A percentile compares a stretch with the other conserved stretches of the same genome.
Conservation (phyloP, 129 eudicot species). For the Centrapalus pauciflorus region DNA sequence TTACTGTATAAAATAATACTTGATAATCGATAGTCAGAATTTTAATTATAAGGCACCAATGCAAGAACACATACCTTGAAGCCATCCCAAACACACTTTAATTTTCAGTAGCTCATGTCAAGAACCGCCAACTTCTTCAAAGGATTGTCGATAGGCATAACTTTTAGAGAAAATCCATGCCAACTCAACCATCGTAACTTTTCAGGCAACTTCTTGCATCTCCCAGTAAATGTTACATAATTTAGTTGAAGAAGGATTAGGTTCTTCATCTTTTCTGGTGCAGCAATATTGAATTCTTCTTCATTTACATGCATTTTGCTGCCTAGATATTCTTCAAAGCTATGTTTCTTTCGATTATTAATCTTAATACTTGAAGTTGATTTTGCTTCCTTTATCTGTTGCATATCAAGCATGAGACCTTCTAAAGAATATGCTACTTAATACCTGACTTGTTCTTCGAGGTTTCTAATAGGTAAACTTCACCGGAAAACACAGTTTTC, state of each 20-base stretch:
- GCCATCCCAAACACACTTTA: not conserved
- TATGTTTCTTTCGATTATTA: not conserved
- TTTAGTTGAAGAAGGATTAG: not conserved
- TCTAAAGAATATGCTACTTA: too few relatives aligned
- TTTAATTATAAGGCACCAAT: not conserved
- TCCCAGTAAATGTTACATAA: not conserved
- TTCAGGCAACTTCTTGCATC: not conserved
- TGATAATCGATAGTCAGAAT: not conserved
- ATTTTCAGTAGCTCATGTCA: conserved; percentile 3
- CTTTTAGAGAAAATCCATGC: not conserved
- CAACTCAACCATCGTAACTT: not conserved
- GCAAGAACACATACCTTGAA: not conserved
- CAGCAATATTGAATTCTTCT: not conserved
- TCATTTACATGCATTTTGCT: not conserved
- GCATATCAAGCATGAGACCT: not conserved
- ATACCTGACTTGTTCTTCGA: too few relatives aligned
- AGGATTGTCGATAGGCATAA: not conserved
- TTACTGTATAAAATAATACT: not conserved
- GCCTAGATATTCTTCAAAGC: not conserved
- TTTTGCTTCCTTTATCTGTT: not conserved
- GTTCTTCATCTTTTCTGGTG: not conserved
- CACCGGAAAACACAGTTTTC: too few relatives aligned
- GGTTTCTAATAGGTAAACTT: too few relatives aligned
- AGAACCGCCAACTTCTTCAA: conserved; percentile 3
- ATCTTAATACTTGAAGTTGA: not conserved